Base-by-base conservation (phyloP, 2,329 filamentous ascomycete species). In the Paecilomyces variotii region DNA sequence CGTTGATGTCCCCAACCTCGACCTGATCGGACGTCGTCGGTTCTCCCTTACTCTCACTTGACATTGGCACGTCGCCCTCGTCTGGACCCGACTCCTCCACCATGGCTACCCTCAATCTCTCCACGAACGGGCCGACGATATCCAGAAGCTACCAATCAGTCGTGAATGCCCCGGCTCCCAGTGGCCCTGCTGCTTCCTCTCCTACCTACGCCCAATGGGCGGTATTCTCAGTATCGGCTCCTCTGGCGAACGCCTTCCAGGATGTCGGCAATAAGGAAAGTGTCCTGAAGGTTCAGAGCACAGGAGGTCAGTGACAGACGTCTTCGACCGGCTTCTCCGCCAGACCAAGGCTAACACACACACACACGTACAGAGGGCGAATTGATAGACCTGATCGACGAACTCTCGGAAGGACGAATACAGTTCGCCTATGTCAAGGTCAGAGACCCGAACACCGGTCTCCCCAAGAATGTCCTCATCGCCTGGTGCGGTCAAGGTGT, bases 401-500 rank as follows among this genome's bases (percentile, higher is more conserved):
- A 99, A 64, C 96, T 99, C 76, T 97, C 88, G 65, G 94, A 99
- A 74, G 94, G 94, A 57, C 88, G 91, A 68, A 89, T 99, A 65
- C 94, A 99, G 76, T 99, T 97, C 76, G 94, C 91, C 28, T 97
- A 95, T 70, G 87, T 94, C 68, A 97, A 96, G 78, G 88, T 99
- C 78, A 96, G 92, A 74, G 94, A 99, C 72, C 89, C 91, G 57
- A 99, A 99, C 75, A 90, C 89, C 2, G 80, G 82, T 25, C 84
- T 99, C 14, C 91, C 93, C 55, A 99, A 99, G 80, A 89, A 87
- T 72, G 90, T 96, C 60, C 82, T 99, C 65, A 91, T 99, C 72
- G 92, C 89, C 65, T 99, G 94, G 89, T 99, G 94, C 74, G 94
- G 94, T 65, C 93, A 95, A 71, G 94, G 94, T 67, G 94, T 99